Evolutionary conservation across 768 basidiomycete species (phyloP), one percentile per base, ranked within the genome.

Genomic region (Suillus americanus): DNA sequence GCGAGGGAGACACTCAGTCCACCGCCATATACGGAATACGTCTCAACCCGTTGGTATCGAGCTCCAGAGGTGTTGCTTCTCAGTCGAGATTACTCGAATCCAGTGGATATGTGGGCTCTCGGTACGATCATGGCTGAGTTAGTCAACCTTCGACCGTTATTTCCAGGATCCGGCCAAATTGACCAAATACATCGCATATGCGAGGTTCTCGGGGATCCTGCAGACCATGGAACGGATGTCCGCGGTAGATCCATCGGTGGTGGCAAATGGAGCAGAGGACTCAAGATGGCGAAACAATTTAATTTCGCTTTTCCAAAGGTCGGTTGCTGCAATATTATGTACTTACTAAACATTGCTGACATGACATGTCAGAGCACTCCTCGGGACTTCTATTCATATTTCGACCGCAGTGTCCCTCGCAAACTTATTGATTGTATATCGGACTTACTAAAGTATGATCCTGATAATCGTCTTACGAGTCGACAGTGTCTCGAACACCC

Each of bases 91-190:
- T 99, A 99, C 73, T 96, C 94, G 12, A 92, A 92, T 72, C 95
- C 97, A 5, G 97, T 99, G 30, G 97, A 99, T 72, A 95, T 99
- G 92, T 99, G 97, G 97, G 97, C 97, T 3, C 81, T 99, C 62
- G 97, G 97, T 18, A 97, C 97, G 8, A 99, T 99, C 77, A 91
- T 99, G 87, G 94, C 96, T 9, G 97, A 99, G 77, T 82, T 98
- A 63, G 85, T 97, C 78, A 99, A 97, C 74, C 85, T 99, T 64
- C 90, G 92, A 66, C 97, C 97, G 7, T 79, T 99, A 50, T 99
- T 99, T 75, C 97, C 97, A 35, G 97, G 97, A 23, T 87, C 89
- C 61, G 90, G 89, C 73, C 95, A 97, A 74, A 81, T 92, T 61
- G 97, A 99, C 80, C 97, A 99, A 79, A 88, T 99, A 41, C 88